Evolutionary conservation across 2,329 filamentous ascomycete genomes (phyloP), one percentile per base, ranked within the genome.

Genomic region (Metarhizium robertsii): DNA sequence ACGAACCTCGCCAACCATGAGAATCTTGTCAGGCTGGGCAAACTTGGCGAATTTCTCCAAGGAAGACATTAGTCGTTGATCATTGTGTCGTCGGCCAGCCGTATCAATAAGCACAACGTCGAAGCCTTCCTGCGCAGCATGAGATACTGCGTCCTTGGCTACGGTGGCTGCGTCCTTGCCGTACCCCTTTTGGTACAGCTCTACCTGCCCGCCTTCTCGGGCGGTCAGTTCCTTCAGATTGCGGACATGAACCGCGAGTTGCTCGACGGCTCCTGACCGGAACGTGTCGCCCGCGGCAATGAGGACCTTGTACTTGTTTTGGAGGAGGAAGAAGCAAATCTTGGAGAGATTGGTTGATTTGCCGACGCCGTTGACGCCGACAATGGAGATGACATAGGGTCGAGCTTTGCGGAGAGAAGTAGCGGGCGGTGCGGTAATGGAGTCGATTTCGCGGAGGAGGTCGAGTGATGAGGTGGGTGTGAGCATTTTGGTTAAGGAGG

Each of bases 291-390:
- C 94, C 10, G 94, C 92, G 14, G 90, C 92, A 61, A 99, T 90
- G 56, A 99, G 81, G 16, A 99, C 91, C 66, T 88, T 88, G 77
- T 96, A 95, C 69, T 95, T 92, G 77, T 99, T 99, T 72, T 99
- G 92, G 36, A 99, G 79, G 42, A 99, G 79, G 75, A 99, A 99
- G 74, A 94, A 99, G 71, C 92, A 95, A 62, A 99, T 96, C 73
- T 99, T 99, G 71, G 90, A 92, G 42, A 99, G 79, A 68, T 96
- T 97, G 53, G 94, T 99, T 16, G 92, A 96, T 75, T 99, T 99
- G 67, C 94, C 94, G 42, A 99, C 94, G 54, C 94, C 94, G 70
- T 99, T 99, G 68, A 99, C 94, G 59, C 94, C 94, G 47, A 99
- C 94, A 59, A 99, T 96, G 56, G 91, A 96, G 68, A 99, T 95